Base-by-base conservation (phyloP, 108 stramenopile species). In the Nitzschia putrida region DNA sequence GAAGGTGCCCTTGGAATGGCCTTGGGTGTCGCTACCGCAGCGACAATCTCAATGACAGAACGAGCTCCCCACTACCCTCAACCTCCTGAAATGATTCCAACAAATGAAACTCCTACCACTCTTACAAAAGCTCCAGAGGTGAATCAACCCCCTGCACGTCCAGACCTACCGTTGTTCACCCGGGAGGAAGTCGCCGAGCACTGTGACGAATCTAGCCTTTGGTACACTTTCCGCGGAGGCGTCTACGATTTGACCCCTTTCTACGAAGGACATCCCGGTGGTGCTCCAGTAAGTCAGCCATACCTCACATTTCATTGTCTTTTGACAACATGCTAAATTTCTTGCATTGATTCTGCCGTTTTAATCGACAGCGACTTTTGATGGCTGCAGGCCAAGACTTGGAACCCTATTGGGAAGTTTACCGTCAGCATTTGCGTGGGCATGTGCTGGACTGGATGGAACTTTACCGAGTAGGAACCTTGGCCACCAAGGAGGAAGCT, bases 401-500 rank as follows among this genome's bases (percentile, higher is more conserved):
- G n/a, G 93, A 91, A 57, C 87, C 88, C 6, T 95, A 83, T 75
- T 94, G 92, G 92, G 83, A 85, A 57, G 61, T 94, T 21, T 93
- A 91, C 57, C 69, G 66, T 24, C 78, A 74, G 47, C 73, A 79
- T 7, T 50, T 29, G 23, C 72, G 81, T 25, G 77, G 77, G 6
- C 81, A 82, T 53, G 73, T 82, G 16, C 37, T 78, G 9, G 57
- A 53, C 8, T 82, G 72, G 74, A 72, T 82, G 72, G 77, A 82
- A 57, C 44, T 38, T 22, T 59, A 75, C 42, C 79, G 79, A 4
- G 61, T 80, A 50, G 79, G 79, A 10, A 75, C 64, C 41, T 53
- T 80, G 18, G 49, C 69, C 1, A 34, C 29, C 29, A 40, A 44
- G 0, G 74, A 80, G 22, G 79, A 80, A 23, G 64, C 68, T 16